A percentile compares a stretch with the other conserved stretches of the same genome.
These are phyloP conservation scores for Macrophomina phaseolina DNA, from an alignment of 2,329 filamentous ascomycete species.

Conservation along the genomic window DNA sequence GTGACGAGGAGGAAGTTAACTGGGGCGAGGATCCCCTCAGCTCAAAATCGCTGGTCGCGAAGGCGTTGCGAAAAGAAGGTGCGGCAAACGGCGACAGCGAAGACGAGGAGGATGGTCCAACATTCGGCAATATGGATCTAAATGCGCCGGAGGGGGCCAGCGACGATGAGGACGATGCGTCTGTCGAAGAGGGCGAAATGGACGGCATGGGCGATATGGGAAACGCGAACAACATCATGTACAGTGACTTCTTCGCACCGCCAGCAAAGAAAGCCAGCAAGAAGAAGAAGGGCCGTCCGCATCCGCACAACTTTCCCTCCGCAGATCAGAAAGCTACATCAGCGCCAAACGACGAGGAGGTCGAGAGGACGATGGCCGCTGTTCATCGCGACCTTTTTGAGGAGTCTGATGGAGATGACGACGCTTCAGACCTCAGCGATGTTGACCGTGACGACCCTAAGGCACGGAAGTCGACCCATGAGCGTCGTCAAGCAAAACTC, in stretches of 20 bases:
- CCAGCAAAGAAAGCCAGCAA: conserved; percentile 72
- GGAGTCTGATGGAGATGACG: conserved; percentile 66
- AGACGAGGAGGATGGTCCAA: conserved; percentile 78
- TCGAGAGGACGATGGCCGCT: conserved; percentile 83
- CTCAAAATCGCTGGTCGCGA: conserved; percentile 32
- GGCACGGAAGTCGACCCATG: conserved; percentile 81
- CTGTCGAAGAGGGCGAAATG: conserved; percentile 61
- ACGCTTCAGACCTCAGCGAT: conserved; percentile 68
- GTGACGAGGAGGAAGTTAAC: conserved; percentile 85
- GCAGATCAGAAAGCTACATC: conserved; percentile 43
- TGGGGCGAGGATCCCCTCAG: conserved; percentile 81
- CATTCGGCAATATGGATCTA: conserved; percentile 79
- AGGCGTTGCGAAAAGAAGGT: conserved; percentile 40
- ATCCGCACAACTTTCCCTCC: conserved; percentile 56
- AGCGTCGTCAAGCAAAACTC: conserved; percentile 83
- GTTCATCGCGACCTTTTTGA: conserved; percentile 92
- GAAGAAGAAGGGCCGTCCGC: conserved; percentile 61
- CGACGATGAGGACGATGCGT: conserved; percentile 65
- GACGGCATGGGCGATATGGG: conserved; percentile 59
- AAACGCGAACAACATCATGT: conserved; percentile 89
- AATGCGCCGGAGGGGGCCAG: conserved; percentile 73
- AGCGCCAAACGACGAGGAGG: conserved; percentile 62
- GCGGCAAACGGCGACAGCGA: conserved; percentile 63
- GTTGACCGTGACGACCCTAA: conserved; percentile 71
- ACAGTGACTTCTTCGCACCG: conserved; percentile 91